A percentile compares a stretch with the other conserved stretches of the same genome.
Evolutionary conservation across 2,329 filamentous ascomycete species (phyloP).

Genomic region (Arachnopeziza araneosa): DNA sequence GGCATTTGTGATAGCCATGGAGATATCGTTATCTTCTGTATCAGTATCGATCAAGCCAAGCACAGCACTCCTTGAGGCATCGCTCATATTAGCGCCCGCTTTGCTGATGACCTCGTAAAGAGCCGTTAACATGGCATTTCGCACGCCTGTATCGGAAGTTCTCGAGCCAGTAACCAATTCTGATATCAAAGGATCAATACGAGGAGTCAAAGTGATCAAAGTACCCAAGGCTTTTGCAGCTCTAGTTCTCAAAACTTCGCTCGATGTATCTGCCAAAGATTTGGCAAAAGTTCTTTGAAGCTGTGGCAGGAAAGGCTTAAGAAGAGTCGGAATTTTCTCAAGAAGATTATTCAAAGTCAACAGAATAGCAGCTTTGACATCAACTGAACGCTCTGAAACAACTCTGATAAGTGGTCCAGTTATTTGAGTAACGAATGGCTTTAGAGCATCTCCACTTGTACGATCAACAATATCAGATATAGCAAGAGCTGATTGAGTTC

Average conservation of each 20-base stretch:
- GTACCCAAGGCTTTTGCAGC: slow-evolving; percentile 93
- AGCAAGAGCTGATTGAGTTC: slow-evolving; percentile 83
- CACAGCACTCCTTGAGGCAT: slow-evolving; percentile 79
- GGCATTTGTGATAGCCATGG: slow-evolving; percentile 84
- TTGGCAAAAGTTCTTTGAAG: slow-evolving; percentile 96
- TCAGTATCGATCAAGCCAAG: slow-evolving; percentile 85
- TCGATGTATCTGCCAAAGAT: slow-evolving; percentile 86
- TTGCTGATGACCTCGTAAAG: slow-evolving; percentile 95
- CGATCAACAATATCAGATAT: slow-evolving; percentile 96
- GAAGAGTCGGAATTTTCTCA: slow-evolving; percentile 90
- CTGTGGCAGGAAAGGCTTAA: slow-evolving; percentile 96
- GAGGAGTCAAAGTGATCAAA: slow-evolving; percentile 88
- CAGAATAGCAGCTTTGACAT: slow-evolving; percentile 92
- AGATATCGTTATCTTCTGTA: slow-evolving; percentile 64
- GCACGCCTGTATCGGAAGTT: slow-evolving; percentile 80
- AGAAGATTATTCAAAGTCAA: slow-evolving; percentile 90
- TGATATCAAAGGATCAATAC: slow-evolving; percentile 86
- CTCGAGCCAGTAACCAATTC: slow-evolving; percentile 95
- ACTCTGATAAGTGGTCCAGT: slow-evolving; percentile 97
- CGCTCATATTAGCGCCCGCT: slow-evolving; percentile 91
- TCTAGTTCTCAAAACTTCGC: slow-evolving; percentile 77
- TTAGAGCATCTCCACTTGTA: slow-evolving; percentile 79
- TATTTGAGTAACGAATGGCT: slow-evolving; percentile 94
- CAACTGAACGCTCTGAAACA: slow-evolving; percentile 90
- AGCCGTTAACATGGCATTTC: slow-evolving; percentile 93